These are phyloP conservation scores for Tetrahymena thermophila DNA, from an alignment of 73 alveolate species.

Conservation along the genomic window DNA sequence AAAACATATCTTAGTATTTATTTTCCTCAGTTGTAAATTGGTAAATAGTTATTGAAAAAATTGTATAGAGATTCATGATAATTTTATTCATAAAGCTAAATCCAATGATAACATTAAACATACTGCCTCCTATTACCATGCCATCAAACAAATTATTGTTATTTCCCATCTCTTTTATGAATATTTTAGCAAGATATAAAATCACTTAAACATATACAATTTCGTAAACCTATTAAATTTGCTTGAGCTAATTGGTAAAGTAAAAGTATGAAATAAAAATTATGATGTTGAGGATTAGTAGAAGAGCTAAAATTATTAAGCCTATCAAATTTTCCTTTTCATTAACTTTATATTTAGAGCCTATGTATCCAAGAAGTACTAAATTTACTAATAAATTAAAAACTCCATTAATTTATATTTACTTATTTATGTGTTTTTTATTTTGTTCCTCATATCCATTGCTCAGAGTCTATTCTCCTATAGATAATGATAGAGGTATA, in stretches of 20 bases:
- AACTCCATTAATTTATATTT: not conserved
- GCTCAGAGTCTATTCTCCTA: not conserved
- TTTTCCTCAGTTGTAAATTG: not conserved
- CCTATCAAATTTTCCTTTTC: not conserved
- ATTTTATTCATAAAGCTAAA: not conserved
- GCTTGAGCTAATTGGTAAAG: not conserved
- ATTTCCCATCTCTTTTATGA: not conserved
- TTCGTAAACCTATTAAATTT: not conserved
- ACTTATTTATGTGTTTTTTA: not conserved
- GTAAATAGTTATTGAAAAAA: not conserved
- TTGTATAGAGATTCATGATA: not conserved
- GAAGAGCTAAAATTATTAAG: not conserved
- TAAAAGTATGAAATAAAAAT: not conserved
- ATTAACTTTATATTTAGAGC: not conserved
- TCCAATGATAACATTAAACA: not conserved
- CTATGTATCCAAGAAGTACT: not conserved
- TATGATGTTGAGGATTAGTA: not conserved
- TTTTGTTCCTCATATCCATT: not conserved
- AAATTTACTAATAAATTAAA: not conserved
- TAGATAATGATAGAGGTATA: not conserved
- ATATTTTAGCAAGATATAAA: not conserved
- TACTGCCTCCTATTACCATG: not conserved
- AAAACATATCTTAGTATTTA: not conserved
- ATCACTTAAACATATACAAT: not conserved
- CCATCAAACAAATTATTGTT: not conserved